Conservation (phyloP, 2,329 filamentous ascomycete species). For the Xylaria sp. region DNA sequence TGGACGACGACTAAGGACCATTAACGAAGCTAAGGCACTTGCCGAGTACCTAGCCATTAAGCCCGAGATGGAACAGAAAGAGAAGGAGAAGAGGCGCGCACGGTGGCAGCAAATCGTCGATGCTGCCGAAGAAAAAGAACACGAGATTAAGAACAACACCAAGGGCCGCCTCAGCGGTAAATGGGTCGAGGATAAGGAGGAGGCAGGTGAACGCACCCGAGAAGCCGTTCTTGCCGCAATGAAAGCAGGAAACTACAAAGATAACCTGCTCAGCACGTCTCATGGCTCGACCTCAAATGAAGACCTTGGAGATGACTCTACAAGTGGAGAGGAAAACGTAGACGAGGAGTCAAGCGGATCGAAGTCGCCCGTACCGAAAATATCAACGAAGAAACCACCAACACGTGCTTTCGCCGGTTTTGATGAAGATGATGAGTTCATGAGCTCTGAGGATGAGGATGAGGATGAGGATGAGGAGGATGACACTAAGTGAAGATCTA, state of each 20-base stretch:
- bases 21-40: conserved; percentile 93
- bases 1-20: conserved; percentile 87
- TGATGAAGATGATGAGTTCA: conserved; percentile 81
- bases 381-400: conserved; percentile 53
- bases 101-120: conserved; percentile 92
- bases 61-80: conserved; percentile 95
- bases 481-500: conserved; percentile 28
- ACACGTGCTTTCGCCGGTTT: conserved; percentile 74
- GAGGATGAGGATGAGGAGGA: conserved; percentile 52
- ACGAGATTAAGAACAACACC: conserved; percentile 81
- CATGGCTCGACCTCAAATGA: conserved; percentile 59
- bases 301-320: conserved; percentile 50
- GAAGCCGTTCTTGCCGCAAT: conserved; percentile 79
- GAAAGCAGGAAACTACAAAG: conserved; percentile 70
- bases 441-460: conserved; percentile 74
- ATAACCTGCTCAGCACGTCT: conserved; percentile 67
- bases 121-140: conserved; percentile 81
- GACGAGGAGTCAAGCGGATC: conserved; percentile 56
- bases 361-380: conserved; percentile 60
- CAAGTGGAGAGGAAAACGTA: conserved; percentile 51
- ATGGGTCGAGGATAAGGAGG: conserved; percentile 96
- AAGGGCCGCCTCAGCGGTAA: conserved; percentile 82
- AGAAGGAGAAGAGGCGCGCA: conserved; percentile 85
- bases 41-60: conserved; percentile 96
- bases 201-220: conserved; percentile 83